Percentiles rank a stretch among this genome's conserved stretches.
Evolutionary conservation across 23 red algal species (phyloP).

Genomic region (Gracilaria domingensis): DNA sequence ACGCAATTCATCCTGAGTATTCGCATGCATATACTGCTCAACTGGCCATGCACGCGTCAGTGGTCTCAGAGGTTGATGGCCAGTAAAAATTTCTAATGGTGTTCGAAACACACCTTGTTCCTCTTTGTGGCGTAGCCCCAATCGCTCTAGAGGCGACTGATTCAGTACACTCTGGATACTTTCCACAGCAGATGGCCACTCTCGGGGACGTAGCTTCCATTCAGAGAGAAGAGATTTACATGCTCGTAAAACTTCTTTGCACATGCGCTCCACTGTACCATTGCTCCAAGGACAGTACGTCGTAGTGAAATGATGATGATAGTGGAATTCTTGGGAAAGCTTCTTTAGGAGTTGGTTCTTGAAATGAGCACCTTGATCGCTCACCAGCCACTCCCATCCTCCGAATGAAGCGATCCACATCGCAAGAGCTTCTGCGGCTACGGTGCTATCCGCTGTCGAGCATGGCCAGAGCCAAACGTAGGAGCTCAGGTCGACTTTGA

Average conservation of each 20-base stretch:
- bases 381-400: background rate
- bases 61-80: no score
- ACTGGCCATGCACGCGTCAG: no score
- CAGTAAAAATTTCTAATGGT: no score
- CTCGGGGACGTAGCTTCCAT: background rate
- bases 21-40: no score
- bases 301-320: conserved; percentile 12
- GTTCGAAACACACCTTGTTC: no score
- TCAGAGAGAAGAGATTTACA: background rate
- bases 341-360: conserved; percentile 5
- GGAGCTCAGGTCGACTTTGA: background rate
- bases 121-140: no score
- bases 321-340: background rate
- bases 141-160: no score
- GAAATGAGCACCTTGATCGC: conserved; percentile 45
- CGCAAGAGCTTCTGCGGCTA: background rate
- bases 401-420: conserved; percentile 46
- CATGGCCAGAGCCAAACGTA: conserved; percentile 35
- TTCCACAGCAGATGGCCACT: background rate
- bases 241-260: background rate
- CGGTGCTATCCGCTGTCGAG: conserved; percentile 1
- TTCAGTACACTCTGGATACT: no score
- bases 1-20: no score
- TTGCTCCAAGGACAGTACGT: conserved; percentile 52
- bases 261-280: conserved; percentile 19